These are phyloP conservation scores for Allomyces arbusculus DNA, from an alignment of 192 early-diverging fungal genomes.

Conservation along the genomic window DNA sequence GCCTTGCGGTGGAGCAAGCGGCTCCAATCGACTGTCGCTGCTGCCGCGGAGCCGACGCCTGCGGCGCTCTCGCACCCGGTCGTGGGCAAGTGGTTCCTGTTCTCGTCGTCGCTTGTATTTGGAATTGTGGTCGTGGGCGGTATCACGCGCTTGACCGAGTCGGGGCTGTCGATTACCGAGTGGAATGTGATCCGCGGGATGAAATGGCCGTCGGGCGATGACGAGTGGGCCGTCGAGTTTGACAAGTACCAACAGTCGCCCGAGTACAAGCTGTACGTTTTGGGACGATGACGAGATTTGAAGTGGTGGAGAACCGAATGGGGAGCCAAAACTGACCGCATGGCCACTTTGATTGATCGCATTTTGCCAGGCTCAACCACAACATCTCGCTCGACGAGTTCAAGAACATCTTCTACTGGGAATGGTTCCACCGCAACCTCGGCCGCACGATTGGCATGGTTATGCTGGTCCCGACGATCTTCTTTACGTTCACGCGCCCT, in stretches of 20 bases:
- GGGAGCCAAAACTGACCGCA: no score
- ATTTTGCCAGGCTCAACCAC: slow-evolving; percentile 48
- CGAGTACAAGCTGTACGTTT: slow-evolving; percentile 74
- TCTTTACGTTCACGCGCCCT: slow-evolving; percentile 36
- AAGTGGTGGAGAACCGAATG: not conserved
- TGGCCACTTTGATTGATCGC: not conserved
- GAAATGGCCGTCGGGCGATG: slow-evolving; percentile 61
- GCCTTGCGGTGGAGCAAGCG: no score
- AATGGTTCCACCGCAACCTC: slow-evolving; percentile 91
- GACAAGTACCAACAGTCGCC: slow-evolving; percentile 97
- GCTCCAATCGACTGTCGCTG: no score
- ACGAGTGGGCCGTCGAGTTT: slow-evolving; percentile 85
- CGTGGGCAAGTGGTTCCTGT: slow-evolving; percentile 89
- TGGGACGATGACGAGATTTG: not conserved
- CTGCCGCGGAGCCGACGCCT: no score
- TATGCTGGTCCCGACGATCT: slow-evolving; percentile 68
- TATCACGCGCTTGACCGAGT: slow-evolving; percentile 88
- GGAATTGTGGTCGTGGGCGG: slow-evolving; percentile 87
- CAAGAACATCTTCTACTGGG: slow-evolving; percentile 93
- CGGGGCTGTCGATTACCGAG: slow-evolving; percentile 86
- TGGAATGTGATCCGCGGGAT: slow-evolving; percentile 92
- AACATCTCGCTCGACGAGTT: slow-evolving; percentile 77
- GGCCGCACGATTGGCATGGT: slow-evolving; percentile 79
- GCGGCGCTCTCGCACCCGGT: slow-evolving; percentile 2
- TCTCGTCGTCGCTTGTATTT: slow-evolving; percentile 72